Percentiles rank a stretch among this genome's conserved stretches.
These are phyloP conservation scores for Kwoniella shandongensis DNA, from an alignment of 768 basidiomycete species.

Conservation along the genomic window DNA sequence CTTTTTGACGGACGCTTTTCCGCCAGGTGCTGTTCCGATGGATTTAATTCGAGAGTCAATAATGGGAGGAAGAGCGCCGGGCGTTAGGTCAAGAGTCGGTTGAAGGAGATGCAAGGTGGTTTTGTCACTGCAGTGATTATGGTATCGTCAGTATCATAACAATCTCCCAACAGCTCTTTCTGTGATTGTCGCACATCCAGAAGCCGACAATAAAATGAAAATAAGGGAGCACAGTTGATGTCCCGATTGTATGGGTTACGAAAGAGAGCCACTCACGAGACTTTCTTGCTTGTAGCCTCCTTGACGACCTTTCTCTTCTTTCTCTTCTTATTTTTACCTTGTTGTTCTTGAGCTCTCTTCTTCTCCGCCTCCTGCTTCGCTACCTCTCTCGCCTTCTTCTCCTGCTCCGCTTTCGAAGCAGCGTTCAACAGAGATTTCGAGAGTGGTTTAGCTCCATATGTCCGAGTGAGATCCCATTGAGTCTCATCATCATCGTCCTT, in stretches of 20 bases:
- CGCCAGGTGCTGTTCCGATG: constrained; percentile 1
- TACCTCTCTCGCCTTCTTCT: background rate
- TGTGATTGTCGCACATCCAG: too few species aligned
- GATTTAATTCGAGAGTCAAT: constrained; percentile 6
- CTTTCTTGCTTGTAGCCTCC: constrained; percentile 9
- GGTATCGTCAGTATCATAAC: too few species aligned
- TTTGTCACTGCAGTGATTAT: constrained; percentile 2
- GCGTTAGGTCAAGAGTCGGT: constrained; percentile 2
- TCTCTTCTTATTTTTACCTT: constrained; percentile 18
- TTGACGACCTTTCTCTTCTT: constrained; percentile 19
- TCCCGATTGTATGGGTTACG: background rate
- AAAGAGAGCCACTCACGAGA: constrained; percentile 13
- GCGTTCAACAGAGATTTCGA: constrained; percentile 9
- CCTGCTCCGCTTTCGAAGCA: constrained; percentile 14
- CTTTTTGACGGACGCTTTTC: constrained; percentile 11
- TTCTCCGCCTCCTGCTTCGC: background rate
- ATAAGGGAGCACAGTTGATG: too few species aligned
- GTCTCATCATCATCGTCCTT: constrained; percentile 20
- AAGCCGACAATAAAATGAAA: too few species aligned
- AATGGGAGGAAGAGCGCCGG: constrained; percentile 21
- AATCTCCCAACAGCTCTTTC: too few species aligned
- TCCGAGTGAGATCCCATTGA: constrained; percentile 21
- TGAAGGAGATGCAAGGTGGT: constrained; percentile 14
- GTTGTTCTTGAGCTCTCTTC: background rate
- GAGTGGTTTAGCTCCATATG: constrained; percentile 7